Conservation (phyloP, 2,329 filamentous ascomycete species). For the Cercospora sp. region DNA sequence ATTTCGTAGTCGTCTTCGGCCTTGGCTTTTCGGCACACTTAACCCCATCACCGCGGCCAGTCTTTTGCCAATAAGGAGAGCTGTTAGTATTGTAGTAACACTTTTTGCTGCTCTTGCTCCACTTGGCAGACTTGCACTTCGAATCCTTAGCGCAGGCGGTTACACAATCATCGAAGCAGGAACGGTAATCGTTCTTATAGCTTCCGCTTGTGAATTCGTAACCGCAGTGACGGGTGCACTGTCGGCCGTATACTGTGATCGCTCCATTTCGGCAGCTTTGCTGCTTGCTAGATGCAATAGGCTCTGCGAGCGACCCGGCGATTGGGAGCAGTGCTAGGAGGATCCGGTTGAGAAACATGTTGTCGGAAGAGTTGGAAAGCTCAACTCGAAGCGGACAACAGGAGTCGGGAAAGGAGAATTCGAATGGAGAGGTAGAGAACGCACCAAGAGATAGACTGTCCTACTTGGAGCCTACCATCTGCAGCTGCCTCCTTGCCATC, state of each 20-base stretch:
- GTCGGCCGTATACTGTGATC: background rate
- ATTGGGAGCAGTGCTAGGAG: conserved; percentile 3
- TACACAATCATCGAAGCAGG: conserved; percentile 2
- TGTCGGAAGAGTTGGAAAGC: background rate
- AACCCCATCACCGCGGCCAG: background rate
- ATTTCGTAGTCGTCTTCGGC: conserved; percentile 1
- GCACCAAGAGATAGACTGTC: no score
- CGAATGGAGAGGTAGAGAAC: background rate
- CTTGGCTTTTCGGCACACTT: conserved; percentile 4
- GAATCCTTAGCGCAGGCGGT: conserved; percentile 3
- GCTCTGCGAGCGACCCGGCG: background rate
- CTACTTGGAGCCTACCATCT: background rate
- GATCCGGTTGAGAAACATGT: background rate
- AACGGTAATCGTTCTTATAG: conserved; percentile 11
- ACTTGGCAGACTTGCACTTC: conserved; percentile 1
- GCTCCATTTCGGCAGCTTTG: background rate
- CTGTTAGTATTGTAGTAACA: conserved; percentile 1
- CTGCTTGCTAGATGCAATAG: background rate
- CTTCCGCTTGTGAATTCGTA: conserved; percentile 14
- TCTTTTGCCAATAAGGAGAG: conserved; percentile 9
- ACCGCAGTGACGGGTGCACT: conserved; percentile 2
- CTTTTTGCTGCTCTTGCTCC: conserved; percentile 3
- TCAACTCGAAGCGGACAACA: background rate
- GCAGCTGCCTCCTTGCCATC: background rate
- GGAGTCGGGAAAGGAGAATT: background rate